Evolutionary conservation across 2,329 filamentous ascomycete species (phyloP), one percentile per base, ranked within the genome.

Genomic region (Pyricularia sp.): DNA sequence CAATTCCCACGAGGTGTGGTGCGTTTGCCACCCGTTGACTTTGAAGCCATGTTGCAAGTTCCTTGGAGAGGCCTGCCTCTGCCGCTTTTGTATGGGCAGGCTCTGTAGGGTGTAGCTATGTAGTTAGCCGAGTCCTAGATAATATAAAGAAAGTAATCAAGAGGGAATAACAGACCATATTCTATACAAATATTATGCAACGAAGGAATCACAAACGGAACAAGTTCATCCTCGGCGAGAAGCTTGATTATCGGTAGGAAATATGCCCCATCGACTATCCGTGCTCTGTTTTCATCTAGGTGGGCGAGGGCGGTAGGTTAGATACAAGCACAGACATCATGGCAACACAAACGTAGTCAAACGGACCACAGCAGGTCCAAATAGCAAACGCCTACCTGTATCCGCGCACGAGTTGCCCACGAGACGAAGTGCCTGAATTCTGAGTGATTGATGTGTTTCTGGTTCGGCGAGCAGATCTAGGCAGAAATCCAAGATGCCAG

Each of bases 381-480:
- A 4, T 25, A 50, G 25, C 28, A 31, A 20, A 36, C 33, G 61
- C 70, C 66, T 75, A 84, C 84, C 82, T 71, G 84, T 85, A 71
- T 90, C 87, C 25, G 87, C 88, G 71, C 86, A 89, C 11, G 85
- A 85, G 74, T 90, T 90, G 17, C 87, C 88, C 20, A 87, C 80
- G 25, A 89, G 76, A 28, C 88, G 84, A 20, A 90, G 78, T 9
- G 82, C 77, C 69, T 89, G 87, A 9, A 85, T 78, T 64, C 81
- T 81, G n/a, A 88, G 77, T 0, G 78, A 73, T 36, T 80, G 78
- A 11, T 77, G 76, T 50, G 84, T 71, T 1, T 75, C 77, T 4
- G 80, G 76, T 0, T 75, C 74, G 5, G 77, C 76, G 10, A 88
- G 74, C 14, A 86, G 72, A 12, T 78, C 75, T 20, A 88, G 78